A percentile compares a stretch with the other conserved stretches of the same genome.
Evolutionary conservation across 768 basidiomycete genomes (phyloP).

Genomic region (Boletus sensibilis): DNA sequence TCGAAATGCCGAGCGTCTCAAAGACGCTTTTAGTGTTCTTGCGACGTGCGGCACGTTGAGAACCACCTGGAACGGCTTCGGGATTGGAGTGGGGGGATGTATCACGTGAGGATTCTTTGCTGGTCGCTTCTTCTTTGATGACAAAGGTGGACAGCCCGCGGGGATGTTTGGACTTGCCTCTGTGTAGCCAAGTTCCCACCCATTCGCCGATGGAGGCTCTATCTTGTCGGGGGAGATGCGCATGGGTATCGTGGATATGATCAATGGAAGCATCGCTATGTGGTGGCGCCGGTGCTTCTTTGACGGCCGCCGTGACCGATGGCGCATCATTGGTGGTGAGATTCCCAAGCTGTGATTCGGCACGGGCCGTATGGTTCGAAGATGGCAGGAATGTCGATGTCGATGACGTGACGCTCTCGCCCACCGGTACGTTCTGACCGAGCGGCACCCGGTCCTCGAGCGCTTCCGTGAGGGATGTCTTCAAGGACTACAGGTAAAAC

Average conservation of each 20-base stretch:
- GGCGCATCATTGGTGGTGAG: background rate
- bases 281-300: constrained; percentile 6
- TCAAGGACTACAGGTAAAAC: constrained; percentile 37
- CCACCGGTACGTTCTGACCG: constrained; percentile 22
- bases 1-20: constrained; percentile 67
- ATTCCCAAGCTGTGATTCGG: constrained; percentile 1
- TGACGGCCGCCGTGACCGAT: background rate
- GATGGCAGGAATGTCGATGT: constrained; percentile 8
- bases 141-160: constrained; percentile 17
- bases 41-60: constrained; percentile 28
- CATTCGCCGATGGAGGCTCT: constrained; percentile 57
- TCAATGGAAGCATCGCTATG: background rate
- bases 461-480: constrained; percentile 47
- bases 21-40: constrained; percentile 65
- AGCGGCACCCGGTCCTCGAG: constrained; percentile 49
- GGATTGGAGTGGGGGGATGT: constrained; percentile 19
- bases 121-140: constrained; percentile 25
- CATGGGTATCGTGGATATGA: constrained; percentile 12
- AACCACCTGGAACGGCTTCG: constrained; percentile 12
- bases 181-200: constrained; percentile 76
- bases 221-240: constrained; percentile 30
- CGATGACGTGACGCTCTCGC: constrained; percentile 22
- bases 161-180: constrained; percentile 41
- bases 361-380: background rate
- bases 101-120: constrained; percentile 23